Conservation (phyloP, 164 flowering plant species). For the Nelumbo lutea region DNA sequence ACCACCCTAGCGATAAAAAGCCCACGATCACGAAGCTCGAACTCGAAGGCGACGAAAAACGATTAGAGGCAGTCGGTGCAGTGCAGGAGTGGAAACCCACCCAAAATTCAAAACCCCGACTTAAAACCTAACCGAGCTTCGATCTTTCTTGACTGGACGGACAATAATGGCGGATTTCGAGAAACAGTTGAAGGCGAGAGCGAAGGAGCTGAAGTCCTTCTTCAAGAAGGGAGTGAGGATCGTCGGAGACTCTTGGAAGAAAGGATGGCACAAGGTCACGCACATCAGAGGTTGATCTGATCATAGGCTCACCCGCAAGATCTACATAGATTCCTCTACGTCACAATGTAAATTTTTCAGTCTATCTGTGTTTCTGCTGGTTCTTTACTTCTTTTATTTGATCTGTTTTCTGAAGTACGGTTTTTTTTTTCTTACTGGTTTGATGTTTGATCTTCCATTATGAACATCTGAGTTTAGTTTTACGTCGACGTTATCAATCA, state of each 20-base stretch:
- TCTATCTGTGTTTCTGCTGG: background rate
- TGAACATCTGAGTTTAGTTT: background rate
- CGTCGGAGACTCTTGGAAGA: constrained; percentile 65
- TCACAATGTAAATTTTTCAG: background rate
- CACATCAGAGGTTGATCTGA: constrained; percentile 24
- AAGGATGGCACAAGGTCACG: constrained; percentile 70
- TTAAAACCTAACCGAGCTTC: background rate
- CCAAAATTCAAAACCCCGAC: no score
- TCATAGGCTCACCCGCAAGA: background rate
- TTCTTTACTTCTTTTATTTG: background rate
- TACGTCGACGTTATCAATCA: background rate
- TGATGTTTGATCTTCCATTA: background rate
- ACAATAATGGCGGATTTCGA: constrained; percentile 46
- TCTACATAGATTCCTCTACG: background rate
- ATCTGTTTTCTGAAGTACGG: background rate
- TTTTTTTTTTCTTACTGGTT: background rate
- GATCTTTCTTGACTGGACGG: background rate
- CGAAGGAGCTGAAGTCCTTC: constrained; percentile 44
- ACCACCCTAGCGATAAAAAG: no score
- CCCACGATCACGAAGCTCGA: no score
- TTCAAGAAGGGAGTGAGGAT: constrained; percentile 57
- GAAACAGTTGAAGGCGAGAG: constrained; percentile 55
- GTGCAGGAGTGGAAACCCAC: no score
- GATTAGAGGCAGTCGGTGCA: no score
- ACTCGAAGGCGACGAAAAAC: no score